Base-by-base conservation (phyloP, 78 protist genomes). In the Anaeramoeba flamelloides region DNA sequence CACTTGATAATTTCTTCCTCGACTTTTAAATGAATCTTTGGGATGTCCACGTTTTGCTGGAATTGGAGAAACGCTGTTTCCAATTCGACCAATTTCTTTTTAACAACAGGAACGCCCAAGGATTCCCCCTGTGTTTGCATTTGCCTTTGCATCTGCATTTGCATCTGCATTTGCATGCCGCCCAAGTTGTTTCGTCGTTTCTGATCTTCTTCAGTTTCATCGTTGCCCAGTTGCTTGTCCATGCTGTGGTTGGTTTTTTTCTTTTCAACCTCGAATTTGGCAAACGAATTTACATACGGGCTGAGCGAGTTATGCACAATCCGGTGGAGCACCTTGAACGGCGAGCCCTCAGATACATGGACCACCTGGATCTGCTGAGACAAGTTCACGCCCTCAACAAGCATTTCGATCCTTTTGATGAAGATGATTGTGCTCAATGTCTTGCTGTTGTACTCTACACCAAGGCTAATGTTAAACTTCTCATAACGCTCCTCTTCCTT, bases 11-110 rank as follows among this genome's bases (percentile, higher is more conserved):
- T 85, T 32, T 33, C 84, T 12, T 87, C 89, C 37, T 90, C 84
- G 4, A 87, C 69, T 0, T 0, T 39, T 2, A 90, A 69, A 8
- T 38, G 3, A 4, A 87, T 86, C 76, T 87, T 87, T 40, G 89
- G 90, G 32, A 90, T 86, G 34, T 87, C 88, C 17, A 86, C 81
- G 40, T 90, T 82, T 41, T 90, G 89, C 41, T 90, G 84, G 74
- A 87, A 83, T 38, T 87, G 81, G 34, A 80, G 77, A 34, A 90
- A 84, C 22, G 89, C 83, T 3, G 84, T 79, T 79, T 85, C 88
- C 0, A 90, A 79, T 36, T 87, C 90, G 0, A 90, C 87, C 34
- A 89, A 39, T 77, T 87, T 85, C 81, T 85, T 82, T 41, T 82
- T 82, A 41, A 89, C 92, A 53, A 85, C 86, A 36, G 87, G 85